Evolutionary conservation across 129 eudicot species (phyloP).

Genomic region (Saussurea involucrata): DNA sequence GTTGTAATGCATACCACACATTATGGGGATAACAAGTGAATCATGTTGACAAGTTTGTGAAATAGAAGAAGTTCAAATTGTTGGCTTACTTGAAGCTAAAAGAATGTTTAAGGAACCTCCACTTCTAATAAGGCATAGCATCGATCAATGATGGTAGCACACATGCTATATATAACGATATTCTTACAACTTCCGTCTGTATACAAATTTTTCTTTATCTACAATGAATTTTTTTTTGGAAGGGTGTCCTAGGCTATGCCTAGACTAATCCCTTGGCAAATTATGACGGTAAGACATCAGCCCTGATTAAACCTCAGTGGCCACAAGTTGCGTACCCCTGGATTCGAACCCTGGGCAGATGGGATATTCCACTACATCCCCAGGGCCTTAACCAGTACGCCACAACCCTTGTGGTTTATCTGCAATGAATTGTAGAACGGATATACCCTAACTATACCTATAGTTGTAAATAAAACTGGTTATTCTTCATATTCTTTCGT

Average conservation of each 20-base stretch:
- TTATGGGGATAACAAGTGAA: neutral
- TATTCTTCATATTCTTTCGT: neutral
- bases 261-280: too few relatives aligned
- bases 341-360: too few relatives aligned
- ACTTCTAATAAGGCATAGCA: neutral
- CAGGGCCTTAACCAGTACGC: too few relatives aligned
- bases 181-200: neutral
- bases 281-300: too few relatives aligned
- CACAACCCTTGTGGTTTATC: too few relatives aligned
- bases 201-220: neutral
- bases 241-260: too few relatives aligned
- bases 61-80: neutral
- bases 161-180: neutral
- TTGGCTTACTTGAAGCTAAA: neutral
- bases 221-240: too few relatives aligned
- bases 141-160: neutral
- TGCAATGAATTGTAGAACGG: neutral
- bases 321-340: too few relatives aligned
- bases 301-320: too few relatives aligned
- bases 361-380: too few relatives aligned
- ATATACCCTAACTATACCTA: neutral
- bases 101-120: neutral
- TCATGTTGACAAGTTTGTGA: neutral
- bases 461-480: neutral
- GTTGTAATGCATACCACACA: neutral